These are phyloP conservation scores for Candida silvatica DNA, from an alignment of 805 yeast species.

Conservation along the genomic window DNA sequence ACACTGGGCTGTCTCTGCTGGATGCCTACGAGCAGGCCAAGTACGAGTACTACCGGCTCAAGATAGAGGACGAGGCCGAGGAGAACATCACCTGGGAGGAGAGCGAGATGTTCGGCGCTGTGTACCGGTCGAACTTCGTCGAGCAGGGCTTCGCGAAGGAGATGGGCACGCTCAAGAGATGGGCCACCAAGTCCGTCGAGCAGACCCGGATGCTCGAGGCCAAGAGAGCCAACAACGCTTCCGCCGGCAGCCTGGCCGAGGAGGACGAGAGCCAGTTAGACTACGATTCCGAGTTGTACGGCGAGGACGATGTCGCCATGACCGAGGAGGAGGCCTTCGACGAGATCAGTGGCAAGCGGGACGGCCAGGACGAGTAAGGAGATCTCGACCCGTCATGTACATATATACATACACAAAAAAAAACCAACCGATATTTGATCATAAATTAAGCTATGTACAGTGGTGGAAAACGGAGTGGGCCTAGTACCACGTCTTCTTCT, in stretches of 20 bases:
- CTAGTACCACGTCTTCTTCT: constrained; percentile 30
- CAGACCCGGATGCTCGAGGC: constrained; percentile 51
- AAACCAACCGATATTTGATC: background rate
- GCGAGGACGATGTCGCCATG: constrained; percentile 8
- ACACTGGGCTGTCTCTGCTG: constrained; percentile 28
- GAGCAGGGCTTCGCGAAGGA: constrained; percentile 67
- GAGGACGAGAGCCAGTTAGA: constrained; percentile 1
- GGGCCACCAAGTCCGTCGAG: constrained; percentile 65
- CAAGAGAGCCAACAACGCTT: constrained; percentile 23
- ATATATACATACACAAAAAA: too few relatives aligned
- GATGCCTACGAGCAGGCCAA: constrained; percentile 83
- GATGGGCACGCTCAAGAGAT: constrained; percentile 57
- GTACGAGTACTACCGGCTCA: constrained; percentile 76
- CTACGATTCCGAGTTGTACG: constrained; percentile 1
- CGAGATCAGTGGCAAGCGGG: constrained; percentile 8
- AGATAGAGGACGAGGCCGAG: constrained; percentile 79
- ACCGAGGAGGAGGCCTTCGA: constrained; percentile 17
- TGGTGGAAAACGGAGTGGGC: too few relatives aligned
- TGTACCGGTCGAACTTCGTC: constrained; percentile 51
- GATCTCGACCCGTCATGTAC: background rate
- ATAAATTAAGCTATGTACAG: background rate
- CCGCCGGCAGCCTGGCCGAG: constrained; percentile 4
- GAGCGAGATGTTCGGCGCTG: constrained; percentile 76
- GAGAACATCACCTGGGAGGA: constrained; percentile 72
- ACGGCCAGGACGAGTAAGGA: background rate